Percentiles rank a stretch among this genome's conserved stretches.
Conservation (phyloP, 129 eudicot genomes). For the Kitagawia praeruptora region DNA sequence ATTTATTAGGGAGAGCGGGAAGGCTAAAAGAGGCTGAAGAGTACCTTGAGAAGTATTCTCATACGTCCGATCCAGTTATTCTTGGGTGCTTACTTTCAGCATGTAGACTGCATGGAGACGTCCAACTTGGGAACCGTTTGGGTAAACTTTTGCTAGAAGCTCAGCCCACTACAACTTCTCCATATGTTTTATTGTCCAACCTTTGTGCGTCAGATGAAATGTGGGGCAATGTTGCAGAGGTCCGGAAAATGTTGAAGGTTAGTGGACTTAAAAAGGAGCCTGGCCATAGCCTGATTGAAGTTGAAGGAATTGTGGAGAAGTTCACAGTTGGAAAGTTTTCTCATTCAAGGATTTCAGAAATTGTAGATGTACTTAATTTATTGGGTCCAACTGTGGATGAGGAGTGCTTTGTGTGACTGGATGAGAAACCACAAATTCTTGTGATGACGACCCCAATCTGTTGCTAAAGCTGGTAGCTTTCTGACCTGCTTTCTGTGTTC, state of each 20-base stretch:
- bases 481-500: background rate
- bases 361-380: constrained; percentile 30
- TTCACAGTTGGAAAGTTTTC: constrained; percentile 52
- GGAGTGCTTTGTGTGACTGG: constrained; percentile 18
- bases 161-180: constrained; percentile 57
- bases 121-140: constrained; percentile 38
- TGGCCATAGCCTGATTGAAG: constrained; percentile 66
- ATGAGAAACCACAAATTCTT: background rate
- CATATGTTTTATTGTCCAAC: constrained; percentile 65
- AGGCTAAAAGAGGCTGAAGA: constrained; percentile 59
- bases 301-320: constrained; percentile 42
- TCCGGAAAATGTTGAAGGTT: constrained; percentile 55
- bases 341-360: constrained; percentile 50
- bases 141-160: constrained; percentile 43
- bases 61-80: constrained; percentile 54
- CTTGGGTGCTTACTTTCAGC: constrained; percentile 68
- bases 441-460: background rate
- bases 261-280: constrained; percentile 61
- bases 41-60: constrained; percentile 37
- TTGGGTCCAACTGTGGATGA: constrained; percentile 26
- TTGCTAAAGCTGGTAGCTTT: background rate
- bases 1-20: constrained; percentile 62
- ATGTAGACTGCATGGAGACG: constrained; percentile 57
- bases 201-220: constrained; percentile 54
- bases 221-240: constrained; percentile 64